Evolutionary conservation across 805 yeast genomes (phyloP).

Genomic region (Zygosaccharomyces rouxii): DNA sequence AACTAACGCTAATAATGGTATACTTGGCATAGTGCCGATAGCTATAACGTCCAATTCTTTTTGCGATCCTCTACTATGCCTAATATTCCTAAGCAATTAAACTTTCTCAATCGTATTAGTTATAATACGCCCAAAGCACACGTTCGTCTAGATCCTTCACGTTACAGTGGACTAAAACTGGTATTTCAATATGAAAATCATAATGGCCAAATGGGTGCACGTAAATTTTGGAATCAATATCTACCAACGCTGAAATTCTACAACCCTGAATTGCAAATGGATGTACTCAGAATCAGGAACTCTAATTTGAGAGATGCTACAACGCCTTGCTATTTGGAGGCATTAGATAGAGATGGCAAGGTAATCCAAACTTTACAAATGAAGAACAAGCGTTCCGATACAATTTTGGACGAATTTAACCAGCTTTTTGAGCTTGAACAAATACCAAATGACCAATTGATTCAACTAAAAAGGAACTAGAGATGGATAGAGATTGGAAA

Average conservation of each 20-base stretch:
- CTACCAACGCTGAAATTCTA: constrained; percentile 78
- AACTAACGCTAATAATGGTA: background rate
- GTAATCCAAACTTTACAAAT: constrained; percentile 46
- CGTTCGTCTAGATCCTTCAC: constrained; percentile 22
- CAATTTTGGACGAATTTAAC: constrained; percentile 55
- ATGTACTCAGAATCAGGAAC: constrained; percentile 51
- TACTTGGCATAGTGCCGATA: background rate
- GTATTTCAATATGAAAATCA: constrained; percentile 46
- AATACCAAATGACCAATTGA: constrained; percentile 43
- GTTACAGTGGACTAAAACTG: constrained; percentile 42
- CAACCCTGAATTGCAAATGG: constrained; percentile 65
- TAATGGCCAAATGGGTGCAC: constrained; percentile 61
- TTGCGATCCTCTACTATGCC: constrained; percentile 17
- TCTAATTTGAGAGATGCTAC: constrained; percentile 20
- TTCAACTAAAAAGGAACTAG: constrained; percentile 21
- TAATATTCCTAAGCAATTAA: constrained; percentile 26
- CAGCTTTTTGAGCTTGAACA: constrained; percentile 47
- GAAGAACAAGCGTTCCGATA: constrained; percentile 43
- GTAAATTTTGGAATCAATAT: constrained; percentile 68
- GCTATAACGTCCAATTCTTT: no score
- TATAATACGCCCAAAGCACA: constrained; percentile 30
- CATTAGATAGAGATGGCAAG: constrained; percentile 20
- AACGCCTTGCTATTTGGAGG: constrained; percentile 30
- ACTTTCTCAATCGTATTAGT: constrained; percentile 27
- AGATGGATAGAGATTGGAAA: background rate